Evolutionary conservation across 2,329 filamentous ascomycete genomes (phyloP).

Genomic region (Orbilia ellipsospora): DNA sequence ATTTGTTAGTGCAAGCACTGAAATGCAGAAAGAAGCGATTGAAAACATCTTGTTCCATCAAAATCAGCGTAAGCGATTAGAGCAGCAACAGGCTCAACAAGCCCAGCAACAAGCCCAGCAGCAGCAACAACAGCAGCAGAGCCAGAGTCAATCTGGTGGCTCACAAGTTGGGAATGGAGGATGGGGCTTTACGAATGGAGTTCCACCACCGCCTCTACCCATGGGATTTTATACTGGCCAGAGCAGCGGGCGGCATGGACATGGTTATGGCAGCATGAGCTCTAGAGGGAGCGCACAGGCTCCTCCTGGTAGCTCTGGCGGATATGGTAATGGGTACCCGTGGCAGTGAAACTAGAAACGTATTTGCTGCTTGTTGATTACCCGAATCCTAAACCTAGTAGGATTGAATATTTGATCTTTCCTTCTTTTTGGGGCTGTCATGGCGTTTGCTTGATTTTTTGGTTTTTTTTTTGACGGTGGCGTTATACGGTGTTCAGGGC

Average conservation of each 20-base stretch:
- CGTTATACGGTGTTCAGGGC: neutral
- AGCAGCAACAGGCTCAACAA: constrained; percentile 30
- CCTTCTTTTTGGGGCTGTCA: neutral
- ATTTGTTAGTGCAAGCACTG: constrained; percentile 41
- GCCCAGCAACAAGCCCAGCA: constrained; percentile 25
- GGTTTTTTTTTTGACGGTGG: neutral
- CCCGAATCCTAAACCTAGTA: no score
- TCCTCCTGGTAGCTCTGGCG: constrained; percentile 19
- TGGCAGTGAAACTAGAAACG: constrained; percentile 25
- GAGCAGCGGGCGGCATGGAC: constrained; percentile 33
- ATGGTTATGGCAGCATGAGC: constrained; percentile 54
- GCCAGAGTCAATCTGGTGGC: constrained; percentile 23
- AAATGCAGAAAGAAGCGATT: constrained; percentile 51
- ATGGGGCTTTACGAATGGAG: constrained; percentile 43
- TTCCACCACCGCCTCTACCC: constrained; percentile 43
- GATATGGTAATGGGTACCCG: constrained; percentile 47
- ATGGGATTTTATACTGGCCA: constrained; percentile 53
- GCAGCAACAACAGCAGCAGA: constrained; percentile 23
- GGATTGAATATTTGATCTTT: neutral
- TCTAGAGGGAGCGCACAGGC: constrained; percentile 48
- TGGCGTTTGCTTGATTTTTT: neutral
- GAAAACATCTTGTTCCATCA: constrained; percentile 47
- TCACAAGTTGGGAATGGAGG: constrained; percentile 44
- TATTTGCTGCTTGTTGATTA: no score
- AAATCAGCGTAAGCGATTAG: constrained; percentile 36